Base-by-base conservation (phyloP, 148 eudicot genomes). In the Euryodendron excelsum region DNA sequence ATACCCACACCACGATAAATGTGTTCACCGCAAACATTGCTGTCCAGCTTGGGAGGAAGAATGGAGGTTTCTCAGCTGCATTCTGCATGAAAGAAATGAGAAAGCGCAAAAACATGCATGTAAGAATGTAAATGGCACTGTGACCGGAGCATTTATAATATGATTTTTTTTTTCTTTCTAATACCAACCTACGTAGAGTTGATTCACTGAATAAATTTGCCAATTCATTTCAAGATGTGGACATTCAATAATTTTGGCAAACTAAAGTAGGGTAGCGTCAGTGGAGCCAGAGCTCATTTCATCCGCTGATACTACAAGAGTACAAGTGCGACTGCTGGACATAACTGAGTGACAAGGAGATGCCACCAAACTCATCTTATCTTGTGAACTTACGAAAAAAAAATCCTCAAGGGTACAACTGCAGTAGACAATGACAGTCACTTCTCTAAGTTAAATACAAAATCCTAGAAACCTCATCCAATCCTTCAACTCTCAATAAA, bases 41-140 rank as follows among this genome's bases (percentile, higher is more conserved):
- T 4, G 79, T 69, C 83, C 83, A 80, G 75, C 79, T 75, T 9
- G 79, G 79, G 27, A 80, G 61, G 53, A 75, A 80, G 48, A 69
- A 68, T 18, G 83, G 83, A 21, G 83, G 79, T 52, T 75, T 80
- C 44, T 80, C 83, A 2, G 73, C 83, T 44, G 83, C 83, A 69
- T 80, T 75, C 83, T 80, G 83, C 53, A 39, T 3, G 2, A 25
- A 76, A 64, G 7, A 33, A 25, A 39, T 4, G 3, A 5, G n/a
- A n/a, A n/a, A n/a, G n/a, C n/a, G n/a, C n/a, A n/a, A n/a, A n/a
- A n/a, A n/a, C n/a, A n/a, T n/a, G n/a, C n/a, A n/a, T n/a, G n/a
- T n/a, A n/a, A n/a, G n/a, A n/a, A n/a, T n/a, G 45, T 41, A 41
- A 41, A 41, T 41, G 9, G 9, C 45, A n/a, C 8, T 41, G 45